Percentiles rank a stretch among this genome's conserved stretches.
Evolutionary conservation across 2,329 filamentous ascomycete genomes (phyloP).

Genomic region (Nemania sp.): DNA sequence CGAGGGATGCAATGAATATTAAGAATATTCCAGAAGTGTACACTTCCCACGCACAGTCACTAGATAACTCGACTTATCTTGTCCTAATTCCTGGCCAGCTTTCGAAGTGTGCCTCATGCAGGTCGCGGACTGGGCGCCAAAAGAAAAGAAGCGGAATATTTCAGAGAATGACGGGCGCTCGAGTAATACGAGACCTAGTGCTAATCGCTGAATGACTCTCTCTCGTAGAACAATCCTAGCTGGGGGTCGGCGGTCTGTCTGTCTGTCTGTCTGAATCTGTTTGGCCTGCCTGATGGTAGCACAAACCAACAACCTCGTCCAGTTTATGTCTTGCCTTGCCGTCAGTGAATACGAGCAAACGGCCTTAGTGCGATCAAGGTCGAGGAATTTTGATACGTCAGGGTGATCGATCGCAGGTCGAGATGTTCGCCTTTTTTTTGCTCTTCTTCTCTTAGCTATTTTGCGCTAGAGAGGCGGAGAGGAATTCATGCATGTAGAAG

Average conservation of each 20-base stretch:
- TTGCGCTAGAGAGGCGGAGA: conserved; percentile 26
- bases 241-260: conserved; percentile 7
- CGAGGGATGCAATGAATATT: conserved; percentile 1
- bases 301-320: conserved; percentile 35
- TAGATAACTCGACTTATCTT: neutral
- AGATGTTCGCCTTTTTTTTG: conserved; percentile 17
- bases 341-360: conserved; percentile 31
- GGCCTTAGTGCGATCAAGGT: conserved; percentile 22
- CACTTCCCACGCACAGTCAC: conserved; percentile 5
- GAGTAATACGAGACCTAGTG: neutral
- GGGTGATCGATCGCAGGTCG: conserved; percentile 14
- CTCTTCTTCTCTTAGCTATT: conserved; percentile 26
- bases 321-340: conserved; percentile 16
- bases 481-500: conserved; percentile 9
- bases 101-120: conserved; percentile 27
- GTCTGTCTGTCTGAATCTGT: conserved; percentile 24
- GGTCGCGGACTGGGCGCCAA: conserved; percentile 25
- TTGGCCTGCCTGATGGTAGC: conserved; percentile 23
- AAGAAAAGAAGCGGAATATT: neutral
- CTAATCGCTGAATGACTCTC: conserved; percentile 7
- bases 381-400: conserved; percentile 3
- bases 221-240: conserved; percentile 21
- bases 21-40: conserved; percentile 25
- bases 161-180: neutral
- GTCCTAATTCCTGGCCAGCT: conserved; percentile 4